Evolutionary conservation across 306 rosid species (phyloP).

Genomic region (Pachyrhizus erosus): DNA sequence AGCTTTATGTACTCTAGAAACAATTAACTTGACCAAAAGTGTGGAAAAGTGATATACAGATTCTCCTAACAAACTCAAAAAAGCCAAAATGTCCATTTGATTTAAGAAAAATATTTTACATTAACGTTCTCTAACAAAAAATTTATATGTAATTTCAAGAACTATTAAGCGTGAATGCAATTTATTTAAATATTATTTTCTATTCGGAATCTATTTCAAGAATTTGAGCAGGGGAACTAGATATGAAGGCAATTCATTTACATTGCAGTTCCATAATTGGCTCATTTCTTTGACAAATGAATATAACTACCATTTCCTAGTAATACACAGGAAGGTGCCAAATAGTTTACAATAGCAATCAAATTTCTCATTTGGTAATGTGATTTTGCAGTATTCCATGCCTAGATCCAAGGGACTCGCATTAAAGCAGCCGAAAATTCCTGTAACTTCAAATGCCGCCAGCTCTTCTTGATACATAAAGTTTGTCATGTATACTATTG

Average conservation of each 20-base stretch:
- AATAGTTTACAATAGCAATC: slow-evolving; percentile 40
- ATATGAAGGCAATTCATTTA: slow-evolving; percentile 21
- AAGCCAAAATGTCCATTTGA: too few relatives aligned
- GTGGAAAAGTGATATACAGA: too few relatives aligned
- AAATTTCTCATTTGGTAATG: slow-evolving; percentile 10
- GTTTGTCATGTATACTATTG: neutral
- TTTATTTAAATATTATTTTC: too few relatives aligned
- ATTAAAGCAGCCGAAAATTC: slow-evolving; percentile 4
- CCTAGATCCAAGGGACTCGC: neutral
- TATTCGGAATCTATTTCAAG: too few relatives aligned
- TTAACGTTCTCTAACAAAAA: too few relatives aligned
- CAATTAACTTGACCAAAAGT: too few relatives aligned
- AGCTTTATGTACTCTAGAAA: too few relatives aligned
- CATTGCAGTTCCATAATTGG: slow-evolving; percentile 14
- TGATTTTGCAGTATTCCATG: neutral
- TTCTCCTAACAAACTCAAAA: too few relatives aligned
- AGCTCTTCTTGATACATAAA: neutral
- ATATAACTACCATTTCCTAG: slow-evolving; percentile 32
- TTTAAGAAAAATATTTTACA: too few relatives aligned
- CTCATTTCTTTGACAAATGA: slow-evolving; percentile 34
- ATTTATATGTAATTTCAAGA: too few relatives aligned
- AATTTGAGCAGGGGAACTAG: neutral
- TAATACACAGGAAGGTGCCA: neutral
- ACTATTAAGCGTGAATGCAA: too few relatives aligned
- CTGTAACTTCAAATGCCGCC: slow-evolving; percentile 15